Evolutionary conservation across 495 filamentous ascomycete species (phyloP), one percentile per base, ranked within the genome.

Genomic region (Aspergillus sclerotiicarbonarius): DNA sequence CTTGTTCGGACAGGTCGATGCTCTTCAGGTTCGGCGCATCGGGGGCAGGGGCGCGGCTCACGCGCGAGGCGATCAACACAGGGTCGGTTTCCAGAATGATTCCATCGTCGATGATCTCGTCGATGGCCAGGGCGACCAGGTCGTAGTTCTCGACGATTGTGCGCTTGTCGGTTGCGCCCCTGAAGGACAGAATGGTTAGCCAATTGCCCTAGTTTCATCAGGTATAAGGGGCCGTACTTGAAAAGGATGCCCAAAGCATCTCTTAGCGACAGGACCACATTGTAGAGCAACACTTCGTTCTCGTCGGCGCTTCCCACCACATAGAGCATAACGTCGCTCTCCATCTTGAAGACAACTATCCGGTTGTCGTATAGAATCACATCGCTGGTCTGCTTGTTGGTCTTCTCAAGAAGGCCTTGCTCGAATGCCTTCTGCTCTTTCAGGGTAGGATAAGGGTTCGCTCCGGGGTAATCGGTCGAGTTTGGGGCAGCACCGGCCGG

Each of bases 81-180:
- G 94, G 92, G 71, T 99, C 94, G 0, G 92, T 96, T 77, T 99
- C 94, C 12, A 99, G 81, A 61, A 98, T 92, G 61, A 99, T 92
- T 31, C 94, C 94, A 62, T 98, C 94, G 72, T 98, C 94, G 31
- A 96, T 86, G 54, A 96, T 90, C 72, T 99, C 94, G 72, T 99
- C 94, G 54, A 98, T 89, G 44, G 92, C 89, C 19, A 99, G 81
- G 19, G 91, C 88, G 55, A 96, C 89, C 8, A 87, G 82, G 67
- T 98, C 94, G 78, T 97, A 98, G 82, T 97, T 96, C 76, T 99
- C 94, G 67, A 97, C 85, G 59, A 98, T 90, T 9, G 93, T 98
- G 59, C 94, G 90, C 80, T 96, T 96, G 80, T 99, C 94, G 53
- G 92, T 91, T 21, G 91, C 90, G 75, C 92, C 92, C 73, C 89